Evolutionary conservation across 1,284 basidiomycete species (phyloP).

Genomic region (Lentinus polychrous): DNA sequence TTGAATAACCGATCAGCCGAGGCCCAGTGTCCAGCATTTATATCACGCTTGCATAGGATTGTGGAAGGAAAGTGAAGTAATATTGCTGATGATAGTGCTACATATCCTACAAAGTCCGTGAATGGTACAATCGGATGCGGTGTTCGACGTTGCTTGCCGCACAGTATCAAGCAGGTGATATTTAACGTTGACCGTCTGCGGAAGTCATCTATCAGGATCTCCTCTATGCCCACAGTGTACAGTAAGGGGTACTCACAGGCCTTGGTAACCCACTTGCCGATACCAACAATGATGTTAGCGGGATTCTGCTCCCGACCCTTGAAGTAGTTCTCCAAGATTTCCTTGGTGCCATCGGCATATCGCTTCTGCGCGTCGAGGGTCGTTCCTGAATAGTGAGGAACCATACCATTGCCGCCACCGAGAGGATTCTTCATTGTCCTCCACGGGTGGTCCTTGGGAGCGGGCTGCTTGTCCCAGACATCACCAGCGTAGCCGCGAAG

Average conservation of each 20-base stretch:
- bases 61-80: not conserved
- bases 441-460: slow-evolving; percentile 84
- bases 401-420: slow-evolving; percentile 80
- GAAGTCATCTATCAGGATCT: not conserved
- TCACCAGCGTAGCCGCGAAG: slow-evolving; percentile 67
- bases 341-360: slow-evolving; percentile 78
- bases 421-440: slow-evolving; percentile 76
- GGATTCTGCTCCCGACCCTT: slow-evolving; percentile 62
- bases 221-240: not conserved
- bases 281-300: slow-evolving; percentile 66
- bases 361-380: slow-evolving; percentile 89
- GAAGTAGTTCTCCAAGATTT: slow-evolving; percentile 80
- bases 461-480: slow-evolving; percentile 78
- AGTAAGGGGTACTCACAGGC: slow-evolving; percentile 4
- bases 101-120: not conserved
- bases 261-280: slow-evolving; percentile 37
- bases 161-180: not conserved
- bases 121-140: no score
- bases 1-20: no score
- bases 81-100: not conserved
- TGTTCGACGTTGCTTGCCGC: not conserved
- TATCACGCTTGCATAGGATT: no score
- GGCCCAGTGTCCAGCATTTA: no score
- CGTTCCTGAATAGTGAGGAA: slow-evolving; percentile 85
- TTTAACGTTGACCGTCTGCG: slow-evolving; percentile 12